These are phyloP conservation scores for Citrus sp. DNA, from an alignment of 345 rosid genomes.

Conservation along the genomic window DNA sequence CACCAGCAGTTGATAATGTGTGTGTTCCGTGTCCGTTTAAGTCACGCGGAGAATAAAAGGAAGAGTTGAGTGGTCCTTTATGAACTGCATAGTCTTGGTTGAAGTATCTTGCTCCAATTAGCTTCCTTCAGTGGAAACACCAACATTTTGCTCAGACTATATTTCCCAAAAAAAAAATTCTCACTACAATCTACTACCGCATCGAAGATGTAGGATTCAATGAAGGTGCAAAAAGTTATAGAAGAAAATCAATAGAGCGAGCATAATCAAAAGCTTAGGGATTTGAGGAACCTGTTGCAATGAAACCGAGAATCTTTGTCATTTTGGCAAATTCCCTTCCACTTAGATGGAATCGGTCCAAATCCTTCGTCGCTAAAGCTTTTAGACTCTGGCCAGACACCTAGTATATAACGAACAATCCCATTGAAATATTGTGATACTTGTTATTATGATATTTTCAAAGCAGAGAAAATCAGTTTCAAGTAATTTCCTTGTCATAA, in stretches of 20 bases:
- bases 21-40: slow-evolving; percentile 79
- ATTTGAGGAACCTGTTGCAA: slow-evolving; percentile 60
- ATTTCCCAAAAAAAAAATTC: too few species aligned
- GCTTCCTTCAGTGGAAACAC: slow-evolving; percentile 44
- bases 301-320: slow-evolving; percentile 42
- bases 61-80: slow-evolving; percentile 44
- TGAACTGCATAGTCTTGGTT: slow-evolving; percentile 43
- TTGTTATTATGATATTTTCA: too few species aligned
- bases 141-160: not conserved
- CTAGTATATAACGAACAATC: slow-evolving; percentile 22
- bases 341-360: slow-evolving; percentile 84
- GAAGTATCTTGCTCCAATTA: slow-evolving; percentile 64
- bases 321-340: slow-evolving; percentile 83
- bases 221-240: too few species aligned
- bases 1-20: slow-evolving; percentile 85
- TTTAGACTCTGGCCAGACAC: slow-evolving; percentile 92
- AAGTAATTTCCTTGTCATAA: not conserved
- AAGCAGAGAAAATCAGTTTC: not conserved
- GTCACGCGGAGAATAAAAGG: slow-evolving; percentile 65
- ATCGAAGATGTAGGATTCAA: too few species aligned
- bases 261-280: not conserved
- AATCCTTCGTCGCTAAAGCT: slow-evolving; percentile 74
- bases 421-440: not conserved
- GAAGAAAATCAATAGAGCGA: not conserved
- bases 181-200: too few species aligned